Evolutionary conservation across 78 protist genomes (phyloP), one percentile per base, ranked within the genome.

Genomic region (Chrysochromulina parva): DNA sequence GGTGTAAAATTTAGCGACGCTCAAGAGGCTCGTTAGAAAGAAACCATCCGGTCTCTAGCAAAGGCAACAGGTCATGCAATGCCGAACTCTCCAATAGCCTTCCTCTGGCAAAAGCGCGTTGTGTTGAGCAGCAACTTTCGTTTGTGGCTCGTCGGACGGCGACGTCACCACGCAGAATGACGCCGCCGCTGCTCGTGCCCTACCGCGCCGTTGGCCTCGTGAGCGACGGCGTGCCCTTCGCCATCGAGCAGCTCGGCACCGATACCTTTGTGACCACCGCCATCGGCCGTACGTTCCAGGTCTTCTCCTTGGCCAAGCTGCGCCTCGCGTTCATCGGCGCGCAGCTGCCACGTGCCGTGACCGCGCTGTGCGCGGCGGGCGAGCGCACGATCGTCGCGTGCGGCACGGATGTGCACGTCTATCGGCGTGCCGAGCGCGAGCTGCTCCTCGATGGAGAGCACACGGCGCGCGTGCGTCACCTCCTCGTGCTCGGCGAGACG

Each of bases 251-350:
- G 58, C 84, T 17, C 3, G 84, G 84, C 4, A 3, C 26, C 19
- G 84, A 74, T 38, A 74, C 84, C 11, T 91, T 91, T 65, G 59
- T 86, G 48, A 86, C 74, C 17, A 82, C 93, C 7, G 0, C 62
- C 26, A 14, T 74, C 48, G 93, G 93, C 62, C 9, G 53, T 28
- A 1, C 81, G 6, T 85, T 86, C 88, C 93, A 91, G 52, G 3
- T 55, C 20, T 91, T 73, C 74, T 14, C n/a, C 38, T 13, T 14
- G 24, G 85, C 60, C 28, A 52, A 55, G 47, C 59, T 89, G 50
- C 38, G 66, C 10, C 86, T 26, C 20, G 54, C 50, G 20, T 85
- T 85, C 48, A 78, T 85, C 48, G 90, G 88, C 13, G 54, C 88
- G 73, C 73, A 3, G 58, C 84, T 74, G n/a, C 84, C 84, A 1